Base-by-base conservation (phyloP, 2,329 filamentous ascomycete genomes). In the Graphilbum sp. region DNA sequence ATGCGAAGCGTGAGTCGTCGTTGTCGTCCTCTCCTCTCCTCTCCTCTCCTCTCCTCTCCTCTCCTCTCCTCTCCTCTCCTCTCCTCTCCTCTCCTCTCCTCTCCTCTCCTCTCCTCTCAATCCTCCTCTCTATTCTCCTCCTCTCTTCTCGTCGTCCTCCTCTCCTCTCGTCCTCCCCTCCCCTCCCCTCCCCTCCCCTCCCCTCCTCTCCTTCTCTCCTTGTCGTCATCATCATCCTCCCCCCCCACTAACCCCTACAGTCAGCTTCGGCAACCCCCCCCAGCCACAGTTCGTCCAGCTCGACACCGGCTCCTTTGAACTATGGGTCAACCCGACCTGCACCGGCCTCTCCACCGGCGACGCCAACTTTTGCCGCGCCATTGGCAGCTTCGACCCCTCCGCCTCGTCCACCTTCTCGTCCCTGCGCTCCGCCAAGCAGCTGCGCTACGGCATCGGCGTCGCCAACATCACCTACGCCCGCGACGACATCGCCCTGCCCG, bases 251-350 rank as follows among this genome's bases (percentile, higher is more conserved):
- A n/a, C 8, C 10, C 30, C 16, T 7, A 13, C 42, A 62, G 59
- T 71, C 45, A 58, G 59, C 41, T 64, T 74, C 35, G 70, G 70
- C 34, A 71, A 61, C 3, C 70, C 70, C 13, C 54, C 62, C 2
- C 69, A 74, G 44, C 48, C 59, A 2, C 61, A 72, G 36, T 67
- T 59, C 40, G 66, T 71, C 11, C 67, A 72, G 48, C 51, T 75
- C 39, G 70, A 75, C 49, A 74, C 71, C 1, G 69, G 70, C 34
- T 73, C 68, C 10, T 72, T 70, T 46, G 69, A 74, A 54, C 58
- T 74, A 24, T 74, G 69, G 69, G 64, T 73, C 7, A 83, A 84
- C 48, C 66, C 73, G 0, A 63, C 66, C 36, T 72, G 66, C 47
- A 68, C 64, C 8, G 50, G 50, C 2, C 57, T 79, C 15, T 43